Evolutionary conservation across 139 green algal species (phyloP).

Genomic region (Protoeuglena noctilucae): DNA sequence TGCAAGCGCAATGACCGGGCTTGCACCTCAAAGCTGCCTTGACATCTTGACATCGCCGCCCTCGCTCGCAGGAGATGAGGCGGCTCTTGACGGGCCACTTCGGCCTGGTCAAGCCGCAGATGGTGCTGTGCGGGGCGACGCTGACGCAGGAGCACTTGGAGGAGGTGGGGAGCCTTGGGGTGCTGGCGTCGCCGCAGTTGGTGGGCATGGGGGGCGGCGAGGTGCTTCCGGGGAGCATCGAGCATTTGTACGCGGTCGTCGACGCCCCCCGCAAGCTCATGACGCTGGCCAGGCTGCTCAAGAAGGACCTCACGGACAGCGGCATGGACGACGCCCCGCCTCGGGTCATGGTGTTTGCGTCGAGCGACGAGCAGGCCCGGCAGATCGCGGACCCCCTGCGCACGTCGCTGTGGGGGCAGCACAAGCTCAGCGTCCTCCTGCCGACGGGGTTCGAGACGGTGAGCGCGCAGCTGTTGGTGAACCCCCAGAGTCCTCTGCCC

Average conservation of each 20-base stretch:
- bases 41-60: too few species aligned
- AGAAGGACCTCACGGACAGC: not conserved
- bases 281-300: not conserved
- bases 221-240: conserved; percentile 22
- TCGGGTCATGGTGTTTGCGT: conserved; percentile 35
- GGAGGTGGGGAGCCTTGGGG: conserved; percentile 7
- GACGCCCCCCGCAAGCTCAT: conserved; percentile 17
- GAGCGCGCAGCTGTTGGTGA: too few species aligned
- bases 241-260: conserved; percentile 33
- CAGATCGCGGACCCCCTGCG: conserved; percentile 38
- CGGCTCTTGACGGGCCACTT: not conserved
- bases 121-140: conserved; percentile 56
- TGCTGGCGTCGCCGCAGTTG: conserved; percentile 4
- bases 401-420: conserved; percentile 50
- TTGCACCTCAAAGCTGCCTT: too few species aligned
- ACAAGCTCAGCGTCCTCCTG: conserved; percentile 60
- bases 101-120: conserved; percentile 17
- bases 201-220: conserved; percentile 18
- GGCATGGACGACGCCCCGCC: conserved; percentile 27
- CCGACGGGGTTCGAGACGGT: conserved; percentile 53
- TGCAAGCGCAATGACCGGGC: too few species aligned
- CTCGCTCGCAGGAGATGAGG: too few species aligned
- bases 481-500: too few species aligned
- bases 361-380: conserved; percentile 24
- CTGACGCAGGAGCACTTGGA: conserved; percentile 21